Percentiles rank a stretch among this genome's conserved stretches.
Evolutionary conservation across 805 yeast genomes (phyloP).

Genomic region (Cyberlindnera petersonii): DNA sequence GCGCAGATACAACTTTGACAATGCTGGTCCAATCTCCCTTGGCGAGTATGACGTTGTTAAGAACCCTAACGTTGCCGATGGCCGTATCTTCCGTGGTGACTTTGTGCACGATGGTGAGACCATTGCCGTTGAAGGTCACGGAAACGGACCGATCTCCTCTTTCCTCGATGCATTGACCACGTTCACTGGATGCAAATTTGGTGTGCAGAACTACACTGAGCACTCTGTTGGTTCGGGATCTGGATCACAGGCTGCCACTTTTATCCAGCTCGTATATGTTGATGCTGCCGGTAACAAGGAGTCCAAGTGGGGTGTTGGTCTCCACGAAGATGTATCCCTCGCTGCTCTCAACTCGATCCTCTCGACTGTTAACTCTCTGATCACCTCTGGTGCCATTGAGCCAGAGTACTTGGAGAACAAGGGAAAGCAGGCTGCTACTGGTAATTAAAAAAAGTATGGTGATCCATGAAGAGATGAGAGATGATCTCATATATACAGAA

Average conservation of each 20-base stretch:
- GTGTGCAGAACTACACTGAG: constrained; percentile 64
- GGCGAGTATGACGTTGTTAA: constrained; percentile 40
- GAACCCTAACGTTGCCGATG: constrained; percentile 33
- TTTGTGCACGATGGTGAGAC: constrained; percentile 30
- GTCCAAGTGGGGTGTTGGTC: constrained; percentile 85
- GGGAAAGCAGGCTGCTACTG: constrained; percentile 15
- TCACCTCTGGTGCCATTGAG: constrained; percentile 21
- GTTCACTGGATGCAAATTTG: constrained; percentile 48
- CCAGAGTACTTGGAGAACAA: constrained; percentile 12
- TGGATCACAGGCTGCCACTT: constrained; percentile 70
- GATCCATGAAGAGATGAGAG: too few relatives aligned
- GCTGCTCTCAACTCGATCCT: constrained; percentile 72
- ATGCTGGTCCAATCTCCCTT: constrained; percentile 33
- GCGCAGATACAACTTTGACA: constrained; percentile 48
- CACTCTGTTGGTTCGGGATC: constrained; percentile 73
- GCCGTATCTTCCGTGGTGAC: constrained; percentile 41
- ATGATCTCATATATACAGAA: too few relatives aligned
- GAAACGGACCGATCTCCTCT: constrained; percentile 79
- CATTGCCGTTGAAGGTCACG: constrained; percentile 47
- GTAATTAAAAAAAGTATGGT: too few relatives aligned
- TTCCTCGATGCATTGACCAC: constrained; percentile 60
- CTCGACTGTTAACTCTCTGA: constrained; percentile 52
- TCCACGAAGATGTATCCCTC: constrained; percentile 83
- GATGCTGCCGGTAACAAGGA: constrained; percentile 39
- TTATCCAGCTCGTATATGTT: constrained; percentile 53